phyloP scores from a whole-genome alignment of 768 basidiomycete species.

The Kwoniella bestiolae region DNA sequence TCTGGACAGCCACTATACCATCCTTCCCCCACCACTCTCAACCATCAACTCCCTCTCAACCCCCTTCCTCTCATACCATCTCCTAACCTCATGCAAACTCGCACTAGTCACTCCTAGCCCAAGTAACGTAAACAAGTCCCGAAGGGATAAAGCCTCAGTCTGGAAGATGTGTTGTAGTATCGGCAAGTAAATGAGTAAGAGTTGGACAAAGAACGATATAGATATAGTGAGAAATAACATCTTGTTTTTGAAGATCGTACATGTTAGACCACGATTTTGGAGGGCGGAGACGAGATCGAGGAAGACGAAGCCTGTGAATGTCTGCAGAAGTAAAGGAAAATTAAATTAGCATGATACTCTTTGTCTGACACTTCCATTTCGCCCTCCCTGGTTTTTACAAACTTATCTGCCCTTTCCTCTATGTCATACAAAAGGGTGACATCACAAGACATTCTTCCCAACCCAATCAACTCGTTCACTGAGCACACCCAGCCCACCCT shows the following conservation, averaged over 20 bases:
- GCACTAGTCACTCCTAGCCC: constrained; percentile 70
- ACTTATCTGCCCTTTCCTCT: no score
- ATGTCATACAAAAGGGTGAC: no score
- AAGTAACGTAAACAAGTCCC: constrained; percentile 75
- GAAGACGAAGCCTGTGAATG: constrained; percentile 95
- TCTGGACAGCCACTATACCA: no score
- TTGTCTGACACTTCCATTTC: no score
- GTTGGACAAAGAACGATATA: constrained; percentile 79
- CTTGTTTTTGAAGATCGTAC: constrained; percentile 73
- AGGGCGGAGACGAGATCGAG: constrained; percentile 93
- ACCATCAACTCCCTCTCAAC: constrained; percentile 34
- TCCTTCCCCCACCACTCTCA: constrained; percentile 9
- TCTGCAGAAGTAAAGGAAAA: constrained; percentile 62
- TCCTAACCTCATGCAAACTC: constrained; percentile 73
- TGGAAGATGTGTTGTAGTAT: constrained; percentile 92
- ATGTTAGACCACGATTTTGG: constrained; percentile 89
- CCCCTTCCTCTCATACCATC: constrained; percentile 73
- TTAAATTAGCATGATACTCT: background rate
- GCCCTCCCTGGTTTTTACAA: no score
- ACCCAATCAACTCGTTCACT: no score
- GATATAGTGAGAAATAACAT: constrained; percentile 90
- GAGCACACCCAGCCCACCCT: no score
- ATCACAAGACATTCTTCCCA: no score
- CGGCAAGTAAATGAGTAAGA: constrained; percentile 85
- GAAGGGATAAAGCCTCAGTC: constrained; percentile 73